Conservation (phyloP, 2,329 filamentous ascomycete species). For the Moelleriella libera region DNA sequence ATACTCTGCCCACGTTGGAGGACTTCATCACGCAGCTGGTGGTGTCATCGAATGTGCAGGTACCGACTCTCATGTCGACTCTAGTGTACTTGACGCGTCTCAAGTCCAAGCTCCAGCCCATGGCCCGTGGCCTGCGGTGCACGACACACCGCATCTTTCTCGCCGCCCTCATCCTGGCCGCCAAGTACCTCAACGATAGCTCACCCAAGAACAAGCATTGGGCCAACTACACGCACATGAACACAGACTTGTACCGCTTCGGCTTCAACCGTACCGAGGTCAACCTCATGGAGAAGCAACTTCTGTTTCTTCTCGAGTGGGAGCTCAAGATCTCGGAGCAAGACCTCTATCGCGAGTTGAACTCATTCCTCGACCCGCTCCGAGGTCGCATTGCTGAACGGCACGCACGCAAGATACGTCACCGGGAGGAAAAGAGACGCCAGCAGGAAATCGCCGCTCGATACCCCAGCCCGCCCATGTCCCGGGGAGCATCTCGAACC, state of each 20-base stretch:
- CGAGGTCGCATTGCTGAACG: constrained; percentile 42
- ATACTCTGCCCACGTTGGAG: constrained; percentile 63
- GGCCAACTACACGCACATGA: constrained; percentile 82
- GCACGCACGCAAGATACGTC: constrained; percentile 34
- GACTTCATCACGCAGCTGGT: constrained; percentile 88
- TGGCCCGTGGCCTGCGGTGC: constrained; percentile 91
- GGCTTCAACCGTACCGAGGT: constrained; percentile 92
- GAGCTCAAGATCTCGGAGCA: constrained; percentile 74
- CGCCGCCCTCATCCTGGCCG: constrained; percentile 68
- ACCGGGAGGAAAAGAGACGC: constrained; percentile 29
- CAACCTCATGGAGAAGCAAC: constrained; percentile 98
- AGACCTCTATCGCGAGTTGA: constrained; percentile 76
- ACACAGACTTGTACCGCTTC: constrained; percentile 51
- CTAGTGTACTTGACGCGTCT: constrained; percentile 85
- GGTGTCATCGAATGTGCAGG: constrained; percentile 87
- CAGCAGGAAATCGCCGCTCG: constrained; percentile 22
- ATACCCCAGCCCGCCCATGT: constrained; percentile 32
- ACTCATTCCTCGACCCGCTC: constrained; percentile 78
- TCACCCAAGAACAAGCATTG: constrained; percentile 99
- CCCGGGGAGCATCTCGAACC: constrained; percentile 27
- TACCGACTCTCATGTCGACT: constrained; percentile 92
- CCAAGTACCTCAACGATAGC: constrained; percentile 97
- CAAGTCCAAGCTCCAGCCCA: constrained; percentile 72
- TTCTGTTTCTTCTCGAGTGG: constrained; percentile 90
- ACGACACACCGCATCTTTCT: constrained; percentile 97